These are phyloP conservation scores for Ganoderma sinense DNA, from an alignment of 1,284 basidiomycete species.

Conservation along the genomic window DNA sequence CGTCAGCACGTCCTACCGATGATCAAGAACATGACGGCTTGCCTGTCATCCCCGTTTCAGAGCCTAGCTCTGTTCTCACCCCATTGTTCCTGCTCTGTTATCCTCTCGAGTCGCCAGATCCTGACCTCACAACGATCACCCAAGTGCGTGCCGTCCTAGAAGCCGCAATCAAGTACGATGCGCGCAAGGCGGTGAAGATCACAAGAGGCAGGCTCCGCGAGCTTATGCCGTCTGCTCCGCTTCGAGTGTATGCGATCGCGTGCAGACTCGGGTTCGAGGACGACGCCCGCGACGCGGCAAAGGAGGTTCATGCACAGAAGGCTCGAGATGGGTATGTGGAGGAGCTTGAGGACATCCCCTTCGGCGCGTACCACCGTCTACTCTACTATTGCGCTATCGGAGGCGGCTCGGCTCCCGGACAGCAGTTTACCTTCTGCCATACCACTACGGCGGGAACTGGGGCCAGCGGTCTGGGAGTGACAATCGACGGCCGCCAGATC, in stretches of 20 bases:
- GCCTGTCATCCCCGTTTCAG: neutral
- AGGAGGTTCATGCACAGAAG: neutral
- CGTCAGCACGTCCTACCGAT: neutral
- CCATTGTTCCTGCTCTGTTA: constrained; percentile 8
- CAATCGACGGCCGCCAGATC: neutral
- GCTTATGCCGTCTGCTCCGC: constrained; percentile 39
- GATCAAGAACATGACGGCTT: neutral
- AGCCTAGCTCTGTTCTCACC: neutral
- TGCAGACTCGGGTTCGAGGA: constrained; percentile 35
- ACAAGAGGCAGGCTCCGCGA: constrained; percentile 24
- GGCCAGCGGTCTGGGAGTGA: neutral
- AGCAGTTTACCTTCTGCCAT: neutral
- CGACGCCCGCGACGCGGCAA: constrained; percentile 6
- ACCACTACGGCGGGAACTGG: neutral
- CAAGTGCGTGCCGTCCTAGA: constrained; percentile 37
- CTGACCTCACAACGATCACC: constrained; percentile 8
- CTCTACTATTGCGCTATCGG: constrained; percentile 7
- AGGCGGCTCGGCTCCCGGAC: neutral
- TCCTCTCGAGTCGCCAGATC: constrained; percentile 4
- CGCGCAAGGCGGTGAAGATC: constrained; percentile 34
- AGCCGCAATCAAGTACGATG: constrained; percentile 46
- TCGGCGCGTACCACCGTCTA: constrained; percentile 22
- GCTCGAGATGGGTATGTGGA: constrained; percentile 11
- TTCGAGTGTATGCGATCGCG: constrained; percentile 45
- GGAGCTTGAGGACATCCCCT: constrained; percentile 23